Base-by-base conservation (phyloP, 2,329 filamentous ascomycete genomes). In the Colletotrichum costaricense region DNA sequence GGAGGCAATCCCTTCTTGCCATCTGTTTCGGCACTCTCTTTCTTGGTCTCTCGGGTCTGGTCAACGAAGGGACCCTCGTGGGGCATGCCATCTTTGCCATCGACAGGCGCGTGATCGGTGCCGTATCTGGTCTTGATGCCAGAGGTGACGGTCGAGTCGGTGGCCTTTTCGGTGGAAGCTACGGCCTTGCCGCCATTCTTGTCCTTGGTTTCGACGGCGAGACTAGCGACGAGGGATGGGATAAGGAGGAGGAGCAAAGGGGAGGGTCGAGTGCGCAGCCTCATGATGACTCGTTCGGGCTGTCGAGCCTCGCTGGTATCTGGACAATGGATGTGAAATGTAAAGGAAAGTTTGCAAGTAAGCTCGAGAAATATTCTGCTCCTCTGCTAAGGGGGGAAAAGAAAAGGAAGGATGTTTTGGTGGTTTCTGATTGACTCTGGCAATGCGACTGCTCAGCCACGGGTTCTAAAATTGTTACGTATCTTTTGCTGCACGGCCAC, bases 31-130 rank as follows among this genome's bases (percentile, higher is more conserved):
- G 79, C 75, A 30, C 75, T 75, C 24, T 78, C 75, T 63, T 84
- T 82, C 62, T 82, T 82, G 26, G 14, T 49, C 57, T 84, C 82
- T 59, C 72, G 74, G 62, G 73, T 74, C 57, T 76, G 75, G 72
- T 88, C 85, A 70, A 95, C 91, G 79, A 91, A 92, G 6, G 97
- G 97, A 2, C 97, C 97, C 24, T 93, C 91, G 80, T 98, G 96
- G 59, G 97, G 97, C 84, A 95, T 97, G 60, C 97, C 97, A 84
- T 98, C 97, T 78, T 93, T 93, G 58, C 95, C 95, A 81, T 98
- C 97, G 24, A 98, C 93, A 0, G 96, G 96, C 69, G 94, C 94
- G 85, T 97, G 93, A 81, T 95, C 95, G 70, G 85, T 88, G 38
- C 86, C 86, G 64, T 80, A 79, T 66, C 83, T 84, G 54, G 72